Base-by-base conservation (phyloP, 805 yeast species). In the Cyberlindnera galapagoensis region DNA sequence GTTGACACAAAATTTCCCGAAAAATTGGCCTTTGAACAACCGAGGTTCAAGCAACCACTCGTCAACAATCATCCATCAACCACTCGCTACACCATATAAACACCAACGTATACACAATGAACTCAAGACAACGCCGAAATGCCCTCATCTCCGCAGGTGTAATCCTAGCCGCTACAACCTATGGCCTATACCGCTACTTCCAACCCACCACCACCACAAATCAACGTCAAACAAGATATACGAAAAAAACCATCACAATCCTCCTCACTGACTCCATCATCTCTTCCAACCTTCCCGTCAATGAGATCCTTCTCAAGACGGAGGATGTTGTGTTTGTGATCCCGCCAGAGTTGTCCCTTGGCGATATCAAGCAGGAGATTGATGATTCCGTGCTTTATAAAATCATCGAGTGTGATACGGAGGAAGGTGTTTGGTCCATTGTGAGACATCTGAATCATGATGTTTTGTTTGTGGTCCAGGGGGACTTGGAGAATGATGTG, bases 351-450 rank as follows among this genome's bases (percentile, higher is more conserved):
- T 35, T 51, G 18, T 21, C 44, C 4, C 10, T 39, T 13, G 28
- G 30, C 20, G 44, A 49, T 35, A 28, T 51, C 7, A 27, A 35
- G 4, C 33, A 33, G 21, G 33, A 47, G 9, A 35, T 61, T 2
- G 51, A 55, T 3, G 25, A 39, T 14, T 52, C 50, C 37, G 61
- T 65, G 31, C 17, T 9, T 4, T 42, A 35, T 29, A 49, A 49
- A 19, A 33, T 44, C 2, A 47, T 49, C 9, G 57, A 56, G 28
- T 69, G 76, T 30, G 67, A 62, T n/a, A 63, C 70, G 1, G 57
- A 57, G 33, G 56, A 52, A 9, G 78, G 81, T 3, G 50, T 73
- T 9, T 67, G 72, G 57, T 74, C 76, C 22, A 60, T 76, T n/a
- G 58, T 74, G 15, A 73, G 72, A 39, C 79, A 74, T 36, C 32